phyloP scores from a whole-genome alignment of 176 grass and related monocot genomes.

The Rhynchospora breviuscula region DNA sequence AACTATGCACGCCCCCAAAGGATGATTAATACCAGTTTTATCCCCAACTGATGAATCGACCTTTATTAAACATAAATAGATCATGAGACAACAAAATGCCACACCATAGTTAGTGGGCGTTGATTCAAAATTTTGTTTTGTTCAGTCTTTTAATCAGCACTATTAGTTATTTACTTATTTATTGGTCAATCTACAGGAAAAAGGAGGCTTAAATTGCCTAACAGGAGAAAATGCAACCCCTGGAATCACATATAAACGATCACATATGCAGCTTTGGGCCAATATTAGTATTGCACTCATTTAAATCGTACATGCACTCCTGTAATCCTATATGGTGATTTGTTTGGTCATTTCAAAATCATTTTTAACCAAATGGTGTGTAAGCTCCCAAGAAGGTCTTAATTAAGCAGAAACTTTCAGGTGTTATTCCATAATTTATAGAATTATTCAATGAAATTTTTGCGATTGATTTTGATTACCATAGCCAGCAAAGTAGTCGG shows the following conservation, averaged over 20 bases:
- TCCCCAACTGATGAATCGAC: slow-evolving; percentile 96
- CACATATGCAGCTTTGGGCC: neutral
- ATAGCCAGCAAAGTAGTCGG: slow-evolving; percentile 93
- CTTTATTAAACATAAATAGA: slow-evolving; percentile 23
- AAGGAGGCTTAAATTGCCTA: neutral
- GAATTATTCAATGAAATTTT: neutral
- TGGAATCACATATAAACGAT: neutral
- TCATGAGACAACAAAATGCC: neutral
- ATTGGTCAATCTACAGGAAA: neutral
- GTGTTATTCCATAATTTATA: neutral
- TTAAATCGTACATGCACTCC: neutral
- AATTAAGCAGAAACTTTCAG: slow-evolving; percentile 16
- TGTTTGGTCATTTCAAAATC: neutral
- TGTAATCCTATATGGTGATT: neutral
- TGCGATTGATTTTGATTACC: slow-evolving; percentile 35
- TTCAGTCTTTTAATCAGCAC: neutral
- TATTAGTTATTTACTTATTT: neutral
- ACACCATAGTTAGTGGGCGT: neutral
- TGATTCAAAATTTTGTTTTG: neutral
- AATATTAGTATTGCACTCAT: neutral
- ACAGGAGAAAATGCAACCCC: neutral
- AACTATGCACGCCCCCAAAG: slow-evolving; percentile 22
- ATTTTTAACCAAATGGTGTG: neutral
- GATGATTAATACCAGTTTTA: slow-evolving; percentile 89
- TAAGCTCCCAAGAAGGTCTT: neutral